Evolutionary conservation across 176 grass and related monocot genomes (phyloP).

Genomic region (Triticum urartu): DNA sequence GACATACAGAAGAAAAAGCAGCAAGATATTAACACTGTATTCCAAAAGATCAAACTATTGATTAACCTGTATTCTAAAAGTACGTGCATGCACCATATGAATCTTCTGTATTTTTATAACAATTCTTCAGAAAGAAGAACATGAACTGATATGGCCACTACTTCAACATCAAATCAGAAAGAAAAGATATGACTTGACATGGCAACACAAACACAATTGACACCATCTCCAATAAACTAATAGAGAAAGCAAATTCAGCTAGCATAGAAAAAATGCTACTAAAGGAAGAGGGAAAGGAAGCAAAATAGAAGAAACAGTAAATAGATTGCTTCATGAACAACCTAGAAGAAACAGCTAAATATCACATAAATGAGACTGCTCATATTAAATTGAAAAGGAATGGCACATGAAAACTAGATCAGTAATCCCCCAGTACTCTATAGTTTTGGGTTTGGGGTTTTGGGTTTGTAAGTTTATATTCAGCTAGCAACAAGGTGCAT

Average conservation of each 20-base stretch:
- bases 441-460: background rate
- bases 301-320: conserved; percentile 19
- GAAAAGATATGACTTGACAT: conserved; percentile 9
- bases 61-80: background rate
- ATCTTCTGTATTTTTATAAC: conserved; percentile 16
- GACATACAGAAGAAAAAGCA: conserved; percentile 26
- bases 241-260: background rate
- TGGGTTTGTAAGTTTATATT: background rate
- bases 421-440: background rate
- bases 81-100: conserved; percentile 9
- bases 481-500: background rate
- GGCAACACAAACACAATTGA: conserved; percentile 7
- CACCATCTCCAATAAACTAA: background rate
- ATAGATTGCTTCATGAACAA: background rate
- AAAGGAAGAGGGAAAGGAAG: background rate
- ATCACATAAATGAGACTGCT: background rate
- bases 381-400: background rate
- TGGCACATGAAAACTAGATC: background rate
- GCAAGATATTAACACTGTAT: conserved; percentile 18
- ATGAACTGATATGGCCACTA: conserved; percentile 1
- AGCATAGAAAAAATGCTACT: background rate
- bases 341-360: background rate
- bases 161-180: conserved; percentile 17
- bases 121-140: background rate
- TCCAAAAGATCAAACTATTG: background rate